These are phyloP conservation scores for Pythium phragmitis DNA, from an alignment of 352 stramenopile species.

Conservation along the genomic window DNA sequence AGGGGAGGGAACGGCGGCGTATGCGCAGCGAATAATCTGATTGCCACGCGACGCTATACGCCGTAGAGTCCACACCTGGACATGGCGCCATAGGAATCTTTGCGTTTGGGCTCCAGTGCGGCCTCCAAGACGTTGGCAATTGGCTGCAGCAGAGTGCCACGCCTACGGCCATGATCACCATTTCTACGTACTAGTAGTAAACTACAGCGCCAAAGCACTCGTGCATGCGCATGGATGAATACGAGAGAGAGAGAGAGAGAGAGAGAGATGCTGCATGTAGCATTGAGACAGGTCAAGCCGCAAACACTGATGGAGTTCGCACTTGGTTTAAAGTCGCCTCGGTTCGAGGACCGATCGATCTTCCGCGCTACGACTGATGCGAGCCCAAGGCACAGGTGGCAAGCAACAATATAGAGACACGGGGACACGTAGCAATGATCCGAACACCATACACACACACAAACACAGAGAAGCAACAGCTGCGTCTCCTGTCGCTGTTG, in stretches of 20 bases:
- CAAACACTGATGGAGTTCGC: slow-evolving; percentile 53
- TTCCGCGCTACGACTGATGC: slow-evolving; percentile 81
- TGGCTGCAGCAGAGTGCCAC: background rate
- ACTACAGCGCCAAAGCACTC: background rate
- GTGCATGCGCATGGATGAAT: background rate
- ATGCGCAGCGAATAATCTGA: too few relatives aligned
- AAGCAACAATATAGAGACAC: slow-evolving; percentile 71
- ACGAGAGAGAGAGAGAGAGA: background rate
- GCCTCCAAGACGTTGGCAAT: background rate
- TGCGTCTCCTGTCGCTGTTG: background rate
- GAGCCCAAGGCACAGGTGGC: slow-evolving; percentile 78
- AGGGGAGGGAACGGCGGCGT: too few relatives aligned
- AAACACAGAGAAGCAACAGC: background rate
- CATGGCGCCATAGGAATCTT: too few relatives aligned
- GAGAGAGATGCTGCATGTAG: slow-evolving; percentile 39
- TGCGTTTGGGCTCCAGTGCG: too few relatives aligned
- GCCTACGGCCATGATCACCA: background rate
- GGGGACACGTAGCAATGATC: slow-evolving; percentile 13
- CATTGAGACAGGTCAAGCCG: slow-evolving; percentile 87
- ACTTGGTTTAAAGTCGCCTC: slow-evolving; percentile 87
- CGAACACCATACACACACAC: background rate
- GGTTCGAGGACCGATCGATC: slow-evolving; percentile 56
- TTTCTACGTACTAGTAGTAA: background rate
- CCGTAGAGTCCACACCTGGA: too few relatives aligned
- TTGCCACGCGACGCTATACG: background rate